Base-by-base conservation (phyloP, 2,329 filamentous ascomycete genomes). In the Cadophora malorum region DNA sequence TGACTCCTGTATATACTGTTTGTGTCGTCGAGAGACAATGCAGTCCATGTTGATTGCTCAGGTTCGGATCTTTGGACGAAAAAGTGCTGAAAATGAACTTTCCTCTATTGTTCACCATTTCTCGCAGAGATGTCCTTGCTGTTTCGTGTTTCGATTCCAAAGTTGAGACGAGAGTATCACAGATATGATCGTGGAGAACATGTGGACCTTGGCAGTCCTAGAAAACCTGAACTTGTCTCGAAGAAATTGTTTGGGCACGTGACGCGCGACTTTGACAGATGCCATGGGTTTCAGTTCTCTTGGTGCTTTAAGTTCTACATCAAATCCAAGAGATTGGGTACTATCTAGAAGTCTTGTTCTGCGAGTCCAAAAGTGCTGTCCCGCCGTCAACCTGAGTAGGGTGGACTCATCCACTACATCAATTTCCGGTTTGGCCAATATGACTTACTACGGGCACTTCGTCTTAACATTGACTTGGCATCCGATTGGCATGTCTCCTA, bases 401-500 rank as follows among this genome's bases (percentile, higher is more conserved):
- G 28, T 28, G 3, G 41, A 47, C 19, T 21, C 45, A 3, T 49
- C n/a, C n/a, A 8, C 3, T 7, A n/a, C 2, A 49, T 31, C 16
- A 23, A 7, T 35, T 9, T 56, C 1, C 8, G 41, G 16, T 45
- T 14, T 45, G 16, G 10, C 19, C 7, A 38, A 14, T 9, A 38
- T 9, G 10, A 14, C 41, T 16, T 45, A 16, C 4, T 5, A 1
- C 19, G 12, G 41, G 41, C 41, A 45, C 14, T 45, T 45, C 41
- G 41, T 45, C 41, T 19, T 19, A 45, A 45, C 2, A 6, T 31
- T 23, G 9, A 56, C 25, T 56, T 56, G 52, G 52, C 52, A 56
- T 31, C 52, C 16, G 25, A 31, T 56, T 56, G 14, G 52, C 52
- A 56, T 56, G 52, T 56, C 14, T 56, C 52, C 19, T 31, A 3